Evolutionary conservation across 441 rosid genomes (phyloP).

Genomic region (Melianthus villosus): DNA sequence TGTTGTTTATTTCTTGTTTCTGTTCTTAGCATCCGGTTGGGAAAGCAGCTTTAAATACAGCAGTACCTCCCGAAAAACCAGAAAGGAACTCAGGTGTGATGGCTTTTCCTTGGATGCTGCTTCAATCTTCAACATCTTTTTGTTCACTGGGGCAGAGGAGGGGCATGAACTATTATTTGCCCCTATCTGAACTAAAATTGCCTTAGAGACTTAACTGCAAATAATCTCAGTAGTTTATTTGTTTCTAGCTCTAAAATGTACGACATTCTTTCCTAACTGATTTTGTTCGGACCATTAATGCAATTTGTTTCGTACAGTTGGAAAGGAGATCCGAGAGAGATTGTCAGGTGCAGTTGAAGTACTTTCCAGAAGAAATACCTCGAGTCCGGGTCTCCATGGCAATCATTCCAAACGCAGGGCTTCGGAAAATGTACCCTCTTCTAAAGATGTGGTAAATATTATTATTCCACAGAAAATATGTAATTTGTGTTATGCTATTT

Average conservation of each 20-base stretch:
- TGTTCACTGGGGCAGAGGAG: neutral
- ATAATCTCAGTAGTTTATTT: neutral
- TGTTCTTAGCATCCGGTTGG: constrained; percentile 29
- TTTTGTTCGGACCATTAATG: too few species aligned
- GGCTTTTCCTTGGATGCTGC: too few species aligned
- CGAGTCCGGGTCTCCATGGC: constrained; percentile 42
- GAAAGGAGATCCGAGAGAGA: constrained; percentile 70
- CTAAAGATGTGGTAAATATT: constrained; percentile 51
- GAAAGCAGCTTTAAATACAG: constrained; percentile 41
- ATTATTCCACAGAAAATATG: too few species aligned
- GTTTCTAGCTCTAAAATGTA: neutral
- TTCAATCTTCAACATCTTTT: too few species aligned
- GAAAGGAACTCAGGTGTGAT: constrained; percentile 77
- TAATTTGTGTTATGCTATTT: too few species aligned
- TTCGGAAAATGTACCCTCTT: constrained; percentile 40
- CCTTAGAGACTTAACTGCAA: neutral
- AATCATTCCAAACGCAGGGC: constrained; percentile 44
- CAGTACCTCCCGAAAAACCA: constrained; percentile 49
- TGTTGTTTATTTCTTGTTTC: constrained; percentile 3
- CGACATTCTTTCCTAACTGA: constrained; percentile 9
- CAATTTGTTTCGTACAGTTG: too few species aligned
- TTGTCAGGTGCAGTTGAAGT: constrained; percentile 85
- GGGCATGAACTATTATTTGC: neutral
- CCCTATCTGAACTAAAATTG: neutral
- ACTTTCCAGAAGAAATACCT: constrained; percentile 51